Evolutionary conservation across 495 filamentous ascomycete species (phyloP).

Genomic region (Penicillium atrosanguineum): DNA sequence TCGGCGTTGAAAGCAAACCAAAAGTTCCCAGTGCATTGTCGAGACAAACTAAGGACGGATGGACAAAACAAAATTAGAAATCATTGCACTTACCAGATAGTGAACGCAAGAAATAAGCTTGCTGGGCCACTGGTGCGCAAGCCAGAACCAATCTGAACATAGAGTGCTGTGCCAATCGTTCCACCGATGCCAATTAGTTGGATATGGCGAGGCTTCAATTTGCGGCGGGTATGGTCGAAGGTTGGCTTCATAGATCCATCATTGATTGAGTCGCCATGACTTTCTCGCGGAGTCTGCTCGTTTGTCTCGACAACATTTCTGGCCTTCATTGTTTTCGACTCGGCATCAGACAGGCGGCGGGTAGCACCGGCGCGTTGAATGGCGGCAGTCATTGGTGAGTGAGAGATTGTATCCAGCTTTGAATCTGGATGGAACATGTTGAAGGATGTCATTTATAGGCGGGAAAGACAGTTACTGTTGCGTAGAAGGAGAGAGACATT

Average conservation of each 20-base stretch:
- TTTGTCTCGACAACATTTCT: constrained; percentile 12
- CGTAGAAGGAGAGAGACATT: background rate
- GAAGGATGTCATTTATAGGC: background rate
- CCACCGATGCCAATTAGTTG: constrained; percentile 76
- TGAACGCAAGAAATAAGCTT: constrained; percentile 73
- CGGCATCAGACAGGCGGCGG: constrained; percentile 4
- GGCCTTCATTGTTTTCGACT: constrained; percentile 8
- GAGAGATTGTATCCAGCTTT: constrained; percentile 4
- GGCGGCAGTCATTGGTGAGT: constrained; percentile 11
- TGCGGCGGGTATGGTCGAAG: constrained; percentile 53
- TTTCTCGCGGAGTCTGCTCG: constrained; percentile 19
- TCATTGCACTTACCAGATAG: constrained; percentile 31
- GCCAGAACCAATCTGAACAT: constrained; percentile 68
- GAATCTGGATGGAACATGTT: constrained; percentile 11
- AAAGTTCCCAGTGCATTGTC: background rate
- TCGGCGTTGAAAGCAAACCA: background rate
- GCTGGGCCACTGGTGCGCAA: constrained; percentile 71
- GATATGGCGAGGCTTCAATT: constrained; percentile 63
- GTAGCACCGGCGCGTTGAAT: constrained; percentile 15
- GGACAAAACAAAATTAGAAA: background rate
- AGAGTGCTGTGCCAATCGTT: constrained; percentile 77
- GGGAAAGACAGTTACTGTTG: background rate
- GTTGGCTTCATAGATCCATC: constrained; percentile 26
- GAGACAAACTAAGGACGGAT: background rate
- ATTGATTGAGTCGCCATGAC: constrained; percentile 23